Base-by-base conservation (phyloP, 192 early-diverging fungal genomes). In the Borealophlyctis nickersoniae region DNA sequence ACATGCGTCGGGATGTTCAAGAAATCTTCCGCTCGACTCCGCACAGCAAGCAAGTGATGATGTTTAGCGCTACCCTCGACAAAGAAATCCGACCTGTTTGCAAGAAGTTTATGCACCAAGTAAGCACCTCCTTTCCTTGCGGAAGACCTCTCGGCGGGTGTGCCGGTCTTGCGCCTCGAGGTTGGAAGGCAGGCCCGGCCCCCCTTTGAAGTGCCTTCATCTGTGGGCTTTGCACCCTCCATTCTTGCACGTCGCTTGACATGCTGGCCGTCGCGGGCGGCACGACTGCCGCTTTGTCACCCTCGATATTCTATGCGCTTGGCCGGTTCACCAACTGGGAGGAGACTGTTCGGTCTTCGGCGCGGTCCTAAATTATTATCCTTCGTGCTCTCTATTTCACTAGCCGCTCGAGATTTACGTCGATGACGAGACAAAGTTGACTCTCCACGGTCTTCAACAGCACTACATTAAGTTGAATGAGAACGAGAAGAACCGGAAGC, bases 1-100 rank as follows among this genome's bases (percentile, higher is more conserved):
- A 96, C 67, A 98, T 98, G 96, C 91, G 96, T 62, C 84, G 89
- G 55, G 92, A 96, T 78, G 90, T 98, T 13, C 96, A 98, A 71
- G 92, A 95, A 28, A 96, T 98, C 56, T 98, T 98, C 88, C 77
- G 86, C 30, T 79, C 88, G 16, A 96, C 93, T 1, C 94, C 94
- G 27, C 93, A 94, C 80, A 87, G 89, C 80, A 98, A 98, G 84
- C 96, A 98, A 74, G 96, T 98, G 49, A 92, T 98, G 88, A 98
- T 98, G 96, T 98, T 93, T 79, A 91, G 87, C 50, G 96, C 96
- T 4, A 98, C 96, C 31, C 76, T 98, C 56, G 87, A 82, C 81
- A 93, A 95, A 81, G 94, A 96, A 58, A 89, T 92, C 60, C 87
- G 92, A 28, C 87, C 88, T 0, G 82, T 96, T 31, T 95, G 93